Evolutionary conservation across 2,329 filamentous ascomycete genomes (phyloP), one percentile per base, ranked within the genome.

Genomic region (Pseudocercospora eumusae): DNA sequence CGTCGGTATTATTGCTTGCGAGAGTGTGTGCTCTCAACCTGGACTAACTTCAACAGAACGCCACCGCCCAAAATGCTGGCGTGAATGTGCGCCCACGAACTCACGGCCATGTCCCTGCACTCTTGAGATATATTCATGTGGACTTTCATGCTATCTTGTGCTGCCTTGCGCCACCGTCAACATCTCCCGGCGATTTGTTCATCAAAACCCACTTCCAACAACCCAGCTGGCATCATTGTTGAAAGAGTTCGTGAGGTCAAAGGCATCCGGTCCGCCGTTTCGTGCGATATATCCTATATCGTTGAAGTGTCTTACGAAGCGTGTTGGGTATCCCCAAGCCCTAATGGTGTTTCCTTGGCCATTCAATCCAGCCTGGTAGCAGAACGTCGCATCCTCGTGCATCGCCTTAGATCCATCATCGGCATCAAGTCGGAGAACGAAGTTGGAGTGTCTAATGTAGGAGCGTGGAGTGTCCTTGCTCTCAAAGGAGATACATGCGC

Each of bases 381-480:
- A 88, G 74, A 88, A 88, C 0, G 86, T 88, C 7, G 86, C 84
- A 53, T 88, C 86, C 66, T 88, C 85, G 3, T 75, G 40, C 74
- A 88, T 86, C 56, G 76, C 74, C 77, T 87, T 86, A 59, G 76
- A 78, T 58, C 80, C 80, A 64, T 88, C 86, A 64, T 81, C 80
- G 60, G 80, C 78, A 45, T 76, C 73, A 50, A 88, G 66, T 33
- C 72, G 52, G 0, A 88, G 81, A 27, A 21, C 77, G 56, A 86
- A 88, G 73, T 82, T 70, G 64, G 72, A 77, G 75, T 88, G 85
- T 0, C 85, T 78, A 4, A 88, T 77, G 70, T 79, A 88, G 75
- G 81, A 84, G 2, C 85, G 85, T 1, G 85, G 75, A 0, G 81
- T 81, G 63, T 87, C 84, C 10, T 72, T 74, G 0, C 84, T 85